These are phyloP conservation scores for Candida oleophila DNA, from an alignment of 805 yeast genomes.

Conservation along the genomic window DNA sequence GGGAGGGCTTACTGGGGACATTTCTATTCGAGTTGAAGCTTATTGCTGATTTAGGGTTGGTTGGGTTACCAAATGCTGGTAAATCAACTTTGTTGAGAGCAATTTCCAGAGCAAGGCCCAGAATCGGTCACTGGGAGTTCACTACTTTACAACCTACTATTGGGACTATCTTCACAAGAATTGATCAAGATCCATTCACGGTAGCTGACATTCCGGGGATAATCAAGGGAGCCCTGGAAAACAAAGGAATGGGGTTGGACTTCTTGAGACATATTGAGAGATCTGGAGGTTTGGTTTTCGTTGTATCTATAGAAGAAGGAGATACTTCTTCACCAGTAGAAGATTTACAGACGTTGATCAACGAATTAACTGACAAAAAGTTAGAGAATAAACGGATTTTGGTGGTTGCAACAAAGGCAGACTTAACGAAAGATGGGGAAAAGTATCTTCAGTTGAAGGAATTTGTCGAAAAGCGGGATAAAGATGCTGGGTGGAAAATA, in stretches of 20 bases:
- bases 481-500: constrained; percentile 52
- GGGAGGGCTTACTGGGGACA: constrained; percentile 61
- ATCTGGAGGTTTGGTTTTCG: constrained; percentile 86
- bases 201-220: constrained; percentile 99
- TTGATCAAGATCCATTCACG: constrained; percentile 70
- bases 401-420: constrained; percentile 94
- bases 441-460: constrained; percentile 46
- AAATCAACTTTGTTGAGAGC: constrained; percentile 86
- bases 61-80: constrained; percentile 96
- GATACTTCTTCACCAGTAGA: constrained; percentile 49
- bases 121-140: constrained; percentile 96
- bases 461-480: constrained; percentile 34
- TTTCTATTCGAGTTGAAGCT: constrained; percentile 83
- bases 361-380: constrained; percentile 70
- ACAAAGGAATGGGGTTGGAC: constrained; percentile 91
- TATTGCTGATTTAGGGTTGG: constrained; percentile 90
- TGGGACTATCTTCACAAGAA: constrained; percentile 75
- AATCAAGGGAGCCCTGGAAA: constrained; percentile 79
- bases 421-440: constrained; percentile 53
- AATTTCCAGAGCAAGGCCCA: constrained; percentile 84
- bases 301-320: constrained; percentile 67
- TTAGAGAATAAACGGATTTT: constrained; percentile 61
- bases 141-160: constrained; percentile 90
- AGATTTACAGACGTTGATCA: constrained; percentile 61
- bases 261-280: constrained; percentile 91